Base-by-base conservation (phyloP, 768 basidiomycete species). In the Sutorius australiensis region DNA sequence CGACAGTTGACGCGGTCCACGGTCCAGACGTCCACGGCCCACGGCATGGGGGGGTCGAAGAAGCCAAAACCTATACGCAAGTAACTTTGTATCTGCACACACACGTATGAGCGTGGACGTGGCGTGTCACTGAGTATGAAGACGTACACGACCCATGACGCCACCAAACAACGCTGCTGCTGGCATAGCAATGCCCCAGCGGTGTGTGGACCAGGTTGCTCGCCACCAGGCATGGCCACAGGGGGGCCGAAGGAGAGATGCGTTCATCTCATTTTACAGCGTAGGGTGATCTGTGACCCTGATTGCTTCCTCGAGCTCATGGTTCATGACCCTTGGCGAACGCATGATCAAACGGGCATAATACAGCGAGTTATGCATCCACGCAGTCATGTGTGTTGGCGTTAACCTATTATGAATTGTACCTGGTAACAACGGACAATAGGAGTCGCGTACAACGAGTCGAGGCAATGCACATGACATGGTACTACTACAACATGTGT, bases 401-500 rank as follows among this genome's bases (percentile, higher is more conserved):
- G 1, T 34, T 24, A 32, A 14, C 47, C 41, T 48, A 41, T 54
- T 48, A 38, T 31, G 40, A 55, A 48, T 27, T 31, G 51, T 39
- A 37, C 51, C 51, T 52, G 51, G 21, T 9, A 24, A 52, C 32
- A 31, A 33, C 38, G n/a, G 40, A 17, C 28, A 19, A 34, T 14
- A 51, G 36, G 33, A 33, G 12, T 16, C n/a, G 39, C 24, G 52
- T 33, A 44, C 45, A 42, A 34, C 7, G 0, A 28, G 34, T 16
- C 24, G 16, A 24, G 17, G 16, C 7, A 43, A 11, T 21, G 51
- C 61, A 56, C 60, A 61, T 50, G 48, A 43, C 59, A 65, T 66
- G 60, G 54, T 63, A 66, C 65, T 64, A 57, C 49, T 62, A 66
- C 65, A 27, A 48, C 62, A 64, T 61, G 60, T 36, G 61, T 63